These are phyloP conservation scores for Durio zibethinus DNA, from an alignment of 345 rosid species.

Conservation along the genomic window DNA sequence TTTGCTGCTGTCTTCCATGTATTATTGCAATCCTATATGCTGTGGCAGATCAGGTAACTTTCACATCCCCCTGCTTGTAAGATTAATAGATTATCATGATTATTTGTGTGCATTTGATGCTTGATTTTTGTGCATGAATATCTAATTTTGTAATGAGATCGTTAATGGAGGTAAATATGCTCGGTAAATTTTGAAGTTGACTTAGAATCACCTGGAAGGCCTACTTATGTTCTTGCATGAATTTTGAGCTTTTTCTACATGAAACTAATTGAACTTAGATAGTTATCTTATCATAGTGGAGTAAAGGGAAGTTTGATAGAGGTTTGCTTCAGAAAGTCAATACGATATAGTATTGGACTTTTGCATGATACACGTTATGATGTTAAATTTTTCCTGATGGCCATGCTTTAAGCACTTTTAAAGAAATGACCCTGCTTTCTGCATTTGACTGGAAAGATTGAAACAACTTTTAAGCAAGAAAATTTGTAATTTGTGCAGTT, in stretches of 20 bases:
- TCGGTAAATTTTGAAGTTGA: neutral
- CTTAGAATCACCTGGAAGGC: neutral
- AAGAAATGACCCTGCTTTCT: neutral
- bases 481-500: neutral
- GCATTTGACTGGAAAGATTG: neutral
- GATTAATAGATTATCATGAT: neutral
- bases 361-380: neutral
- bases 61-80: conserved; percentile 7
- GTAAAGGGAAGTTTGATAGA: neutral
- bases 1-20: conserved; percentile 97
- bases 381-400: neutral
- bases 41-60: conserved; percentile 85
- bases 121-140: neutral
- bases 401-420: neutral
- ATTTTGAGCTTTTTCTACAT: neutral
- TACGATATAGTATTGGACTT: neutral
- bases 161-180: neutral
- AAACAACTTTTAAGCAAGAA: neutral
- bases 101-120: neutral
- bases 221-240: neutral
- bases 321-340: neutral
- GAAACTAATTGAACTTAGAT: neutral
- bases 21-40: conserved; percentile 92
- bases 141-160: neutral
- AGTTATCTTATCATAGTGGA: neutral